Evolutionary conservation across 768 basidiomycete species (phyloP), one percentile per base, ranked within the genome.

Genomic region (Termitomyces eurrhizus): DNA sequence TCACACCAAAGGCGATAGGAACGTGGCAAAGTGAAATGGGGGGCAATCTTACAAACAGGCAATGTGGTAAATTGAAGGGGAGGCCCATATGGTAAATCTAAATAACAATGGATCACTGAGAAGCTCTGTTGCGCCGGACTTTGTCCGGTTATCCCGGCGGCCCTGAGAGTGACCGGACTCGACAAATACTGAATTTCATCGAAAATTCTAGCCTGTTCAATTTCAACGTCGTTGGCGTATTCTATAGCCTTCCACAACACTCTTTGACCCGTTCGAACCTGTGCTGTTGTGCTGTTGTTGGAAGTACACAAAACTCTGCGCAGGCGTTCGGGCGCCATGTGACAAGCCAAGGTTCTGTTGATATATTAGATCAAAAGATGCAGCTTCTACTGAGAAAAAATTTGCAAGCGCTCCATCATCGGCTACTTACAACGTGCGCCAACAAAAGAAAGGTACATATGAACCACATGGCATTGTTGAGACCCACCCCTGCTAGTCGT

Each of bases 351-450:
- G 12, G 37, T 60, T 60, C 59, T 49, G 18, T 55, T 55, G 59
- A 54, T 53, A 48, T 60, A 37, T 60, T 60, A 39, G 44, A 60
- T 60, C 59, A 60, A 39, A 24, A 59, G 45, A 44, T 53, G 44
- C 24, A 48, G 21, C 48, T 55, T 49, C 44, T 21, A 42, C 46
- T 12, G n/a, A 35, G 45, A 52, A 39, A 49, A 60, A 60, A 60
- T 24, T 18, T 21, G 48, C 18, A n/a, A 13, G 46, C n/a, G 35
- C 24, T 21, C 39, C 45, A 46, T 59, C 53, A 60, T 41, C 59
- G 58, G 58, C 35, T 52, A 36, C 51, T 0, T n/a, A 51, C 32
- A 54, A 54, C 52, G 29, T 41, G 53, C 39, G 53, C 53, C 53
- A 14, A 54, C 32, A 44, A 21, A 55, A 18, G 33, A 42, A 42